Evolutionary conservation across 2,329 filamentous ascomycete species (phyloP), one percentile per base, ranked within the genome.

Genomic region (Exserohilum rostratum): DNA sequence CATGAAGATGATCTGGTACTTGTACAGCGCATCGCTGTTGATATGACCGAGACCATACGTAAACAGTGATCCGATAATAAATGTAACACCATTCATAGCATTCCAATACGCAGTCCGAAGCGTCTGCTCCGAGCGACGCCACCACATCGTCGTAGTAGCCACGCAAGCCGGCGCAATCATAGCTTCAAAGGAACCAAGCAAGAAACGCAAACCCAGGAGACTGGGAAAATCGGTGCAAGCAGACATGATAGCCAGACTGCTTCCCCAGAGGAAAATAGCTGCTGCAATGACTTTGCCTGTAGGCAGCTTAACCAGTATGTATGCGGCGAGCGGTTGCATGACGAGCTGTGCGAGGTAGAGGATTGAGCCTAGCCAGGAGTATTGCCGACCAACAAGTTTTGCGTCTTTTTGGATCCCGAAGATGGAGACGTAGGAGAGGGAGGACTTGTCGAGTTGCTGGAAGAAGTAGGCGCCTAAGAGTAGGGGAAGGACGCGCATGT

Each of bases 291-390:
- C 83, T 64, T 86, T 86, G 18, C 82, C 84, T 30, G 86, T 78
- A 1, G 83, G 85, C 2, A 87, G 72, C 59, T 84, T 85, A 50
- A 86, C 83, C 39, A 87, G 73, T 0, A 84, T 75, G 46, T 80
- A 81, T 2, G 80, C 80, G 7, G 81, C 75, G 30, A 80, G 64
- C 1, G 80, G 81, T 68, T 84, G 81, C 60, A 78, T 80, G 6
- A 81, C 75, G n/a, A 84, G 73, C 62, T 84, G 81, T 0, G 80
- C 80, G n/a, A 83, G 69, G 62, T 84, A 87, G 12, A 87, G 74
- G 46, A 87, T 81, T 1, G 83, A 86, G 0, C 84, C 83, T 0
- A 87, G 80, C 84, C 84, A 87, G 1, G 84, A 86, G 68, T 80
- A 77, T 50, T 84, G 74, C 29, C 77, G 68, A 15, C 77, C 80